Percentiles rank a stretch among this genome's conserved stretches.
Conservation (phyloP, 352 stramenopile species). For the Globisporangium middletonii region DNA sequence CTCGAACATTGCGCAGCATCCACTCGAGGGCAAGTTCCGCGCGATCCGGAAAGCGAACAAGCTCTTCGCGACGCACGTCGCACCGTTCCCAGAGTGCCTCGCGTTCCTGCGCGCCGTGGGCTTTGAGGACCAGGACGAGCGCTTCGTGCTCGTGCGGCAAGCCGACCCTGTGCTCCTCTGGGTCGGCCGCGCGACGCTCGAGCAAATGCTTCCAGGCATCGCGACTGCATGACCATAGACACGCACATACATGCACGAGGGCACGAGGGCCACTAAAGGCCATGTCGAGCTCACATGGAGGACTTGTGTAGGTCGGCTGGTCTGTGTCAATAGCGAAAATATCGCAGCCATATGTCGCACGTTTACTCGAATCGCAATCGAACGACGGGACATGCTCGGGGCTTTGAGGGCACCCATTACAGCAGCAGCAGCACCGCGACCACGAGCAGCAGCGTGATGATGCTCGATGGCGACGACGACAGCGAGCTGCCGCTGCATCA, state of each 20-base stretch:
- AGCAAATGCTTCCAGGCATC: slow-evolving; percentile 32
- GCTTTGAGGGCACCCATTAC: too few relatives aligned
- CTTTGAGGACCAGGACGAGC: slow-evolving; percentile 60
- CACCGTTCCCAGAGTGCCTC: slow-evolving; percentile 45
- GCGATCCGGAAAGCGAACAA: slow-evolving; percentile 64
- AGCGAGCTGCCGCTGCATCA: slow-evolving; percentile 6
- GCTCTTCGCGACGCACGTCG: slow-evolving; percentile 46
- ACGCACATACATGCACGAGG: too few relatives aligned
- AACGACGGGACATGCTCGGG: too few relatives aligned
- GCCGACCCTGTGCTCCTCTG: slow-evolving; percentile 57
- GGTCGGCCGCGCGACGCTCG: slow-evolving; percentile 55
- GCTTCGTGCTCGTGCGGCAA: slow-evolving; percentile 43
- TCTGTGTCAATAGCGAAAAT: too few relatives aligned
- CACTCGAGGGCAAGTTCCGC: slow-evolving; percentile 48
- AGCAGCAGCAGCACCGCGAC: not conserved
- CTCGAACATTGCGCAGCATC: slow-evolving; percentile 64
- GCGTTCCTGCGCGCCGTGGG: slow-evolving; percentile 57
- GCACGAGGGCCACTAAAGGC: too few relatives aligned
- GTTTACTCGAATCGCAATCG: too few relatives aligned
- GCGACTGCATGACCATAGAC: slow-evolving; percentile 7
- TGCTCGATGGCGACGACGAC: not conserved
- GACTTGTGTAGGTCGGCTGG: too few relatives aligned
- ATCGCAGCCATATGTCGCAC: too few relatives aligned
- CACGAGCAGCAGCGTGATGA: not conserved
- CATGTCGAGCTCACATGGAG: too few relatives aligned